Conservation (phyloP, 345 rosid genomes). For the Salix purpurea region DNA sequence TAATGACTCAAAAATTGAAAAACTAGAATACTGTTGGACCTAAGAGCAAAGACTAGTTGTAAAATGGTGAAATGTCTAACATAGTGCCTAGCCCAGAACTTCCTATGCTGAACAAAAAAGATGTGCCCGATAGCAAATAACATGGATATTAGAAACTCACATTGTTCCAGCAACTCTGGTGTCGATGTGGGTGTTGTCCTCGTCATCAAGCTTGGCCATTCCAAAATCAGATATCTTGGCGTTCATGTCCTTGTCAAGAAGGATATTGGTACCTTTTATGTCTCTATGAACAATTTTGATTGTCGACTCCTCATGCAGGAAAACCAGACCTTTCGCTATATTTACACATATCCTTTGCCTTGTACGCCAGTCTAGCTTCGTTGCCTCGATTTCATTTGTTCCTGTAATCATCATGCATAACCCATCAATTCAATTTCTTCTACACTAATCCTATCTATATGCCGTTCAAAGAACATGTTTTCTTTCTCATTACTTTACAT, state of each 20-base stretch:
- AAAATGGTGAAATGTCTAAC: too few species aligned
- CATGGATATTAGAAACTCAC: constrained; percentile 1
- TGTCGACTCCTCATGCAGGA: constrained; percentile 32
- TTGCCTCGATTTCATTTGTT: not conserved
- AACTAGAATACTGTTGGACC: too few species aligned
- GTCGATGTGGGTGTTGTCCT: constrained; percentile 28
- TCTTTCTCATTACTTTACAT: not conserved
- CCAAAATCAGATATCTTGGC: constrained; percentile 36
- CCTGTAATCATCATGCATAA: constrained; percentile 1
- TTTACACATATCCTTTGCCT: constrained; percentile 26
- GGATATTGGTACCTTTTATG: constrained; percentile 26
- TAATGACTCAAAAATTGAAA: too few species aligned
- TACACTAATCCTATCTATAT: not conserved
- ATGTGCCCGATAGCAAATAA: too few species aligned
- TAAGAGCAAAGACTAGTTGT: too few species aligned
- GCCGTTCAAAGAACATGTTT: not conserved
- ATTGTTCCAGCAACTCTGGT: constrained; percentile 30
- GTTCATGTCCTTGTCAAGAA: constrained; percentile 28
- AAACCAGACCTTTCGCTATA: constrained; percentile 31
- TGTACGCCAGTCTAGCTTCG: not conserved
- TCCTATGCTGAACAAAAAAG: too few species aligned
- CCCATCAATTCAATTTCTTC: not conserved
- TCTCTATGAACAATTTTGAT: constrained; percentile 32
- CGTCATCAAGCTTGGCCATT: constrained; percentile 29
- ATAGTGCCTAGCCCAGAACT: too few species aligned